Conservation (phyloP, 345 rosid genomes). For the Eutrema yunnanense region DNA sequence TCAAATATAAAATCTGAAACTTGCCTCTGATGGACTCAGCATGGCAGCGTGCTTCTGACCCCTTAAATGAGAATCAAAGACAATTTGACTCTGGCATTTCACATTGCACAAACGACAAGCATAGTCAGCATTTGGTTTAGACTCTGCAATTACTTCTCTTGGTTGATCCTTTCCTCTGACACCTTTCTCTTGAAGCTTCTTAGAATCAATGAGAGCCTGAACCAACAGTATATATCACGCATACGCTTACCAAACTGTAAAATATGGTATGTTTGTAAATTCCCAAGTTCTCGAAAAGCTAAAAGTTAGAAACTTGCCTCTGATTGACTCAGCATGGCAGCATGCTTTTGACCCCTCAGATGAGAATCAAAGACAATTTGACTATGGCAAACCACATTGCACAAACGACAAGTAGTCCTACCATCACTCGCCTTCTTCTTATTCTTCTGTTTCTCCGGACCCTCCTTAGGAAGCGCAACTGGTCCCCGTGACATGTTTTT, state of each 20-base stretch:
- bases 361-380: conserved; percentile 1
- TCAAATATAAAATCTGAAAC: no score
- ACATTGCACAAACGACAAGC: conserved; percentile 13
- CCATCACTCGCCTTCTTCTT: conserved; percentile 1
- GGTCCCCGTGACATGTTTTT: background rate
- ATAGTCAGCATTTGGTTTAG: background rate
- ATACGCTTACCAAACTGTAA: conserved; percentile 37
- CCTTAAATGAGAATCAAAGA: conserved; percentile 13
- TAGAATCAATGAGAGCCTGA: conserved; percentile 42
- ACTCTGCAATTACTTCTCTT: conserved; percentile 35
- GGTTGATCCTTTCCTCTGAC: conserved; percentile 36
- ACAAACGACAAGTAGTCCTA: conserved; percentile 1
- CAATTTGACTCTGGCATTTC: background rate
- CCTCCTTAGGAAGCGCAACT: conserved; percentile 12
- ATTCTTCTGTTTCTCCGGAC: conserved; percentile 3
- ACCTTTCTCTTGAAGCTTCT: conserved; percentile 43
- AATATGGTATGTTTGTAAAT: conserved; percentile 30
- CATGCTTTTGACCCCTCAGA: conserved; percentile 11
- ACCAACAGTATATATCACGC: conserved; percentile 41
- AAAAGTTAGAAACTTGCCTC: conserved; percentile 5
- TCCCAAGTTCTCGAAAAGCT: conserved; percentile 6
- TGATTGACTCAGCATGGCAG: conserved; percentile 11
- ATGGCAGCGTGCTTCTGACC: conserved; percentile 3
- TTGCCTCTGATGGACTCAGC: background rate
- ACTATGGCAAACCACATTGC: conserved; percentile 1